These are phyloP conservation scores for Elaeis guineensis DNA, from an alignment of 176 grass and related monocot species.

Conservation along the genomic window DNA sequence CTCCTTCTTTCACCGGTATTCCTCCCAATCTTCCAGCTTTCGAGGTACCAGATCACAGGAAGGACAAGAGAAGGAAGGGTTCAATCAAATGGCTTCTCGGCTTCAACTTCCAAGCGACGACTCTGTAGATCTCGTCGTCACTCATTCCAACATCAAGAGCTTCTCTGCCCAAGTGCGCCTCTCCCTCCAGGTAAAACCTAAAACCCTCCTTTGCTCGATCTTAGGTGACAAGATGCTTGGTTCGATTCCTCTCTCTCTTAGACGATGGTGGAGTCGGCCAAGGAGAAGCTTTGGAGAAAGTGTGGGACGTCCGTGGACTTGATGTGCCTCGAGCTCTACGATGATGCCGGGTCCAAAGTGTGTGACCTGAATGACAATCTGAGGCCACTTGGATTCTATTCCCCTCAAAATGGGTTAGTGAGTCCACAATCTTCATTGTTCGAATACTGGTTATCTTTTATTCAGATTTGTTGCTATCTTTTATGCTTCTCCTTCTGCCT, in stretches of 20 bases:
- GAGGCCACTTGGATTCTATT: slow-evolving; percentile 59
- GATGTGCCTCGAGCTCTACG: slow-evolving; percentile 75
- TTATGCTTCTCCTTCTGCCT: background rate
- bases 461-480: background rate
- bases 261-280: slow-evolving; percentile 62
- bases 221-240: background rate
- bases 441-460: no score
- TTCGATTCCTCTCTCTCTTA: slow-evolving; percentile 1
- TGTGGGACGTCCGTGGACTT: slow-evolving; percentile 53
- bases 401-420: slow-evolving; percentile 51
- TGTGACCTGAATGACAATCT: slow-evolving; percentile 44
- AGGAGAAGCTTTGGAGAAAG: slow-evolving; percentile 94
- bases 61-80: no score
- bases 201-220: background rate
- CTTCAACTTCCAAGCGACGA: slow-evolving; percentile 65
- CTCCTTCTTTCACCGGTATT: no score
- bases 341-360: slow-evolving; percentile 65
- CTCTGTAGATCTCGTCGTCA: slow-evolving; percentile 52
- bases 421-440: background rate
- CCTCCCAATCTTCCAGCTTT: no score
- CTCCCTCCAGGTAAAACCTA: slow-evolving; percentile 43
- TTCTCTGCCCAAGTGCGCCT: slow-evolving; percentile 74
- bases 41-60: no score
- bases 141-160: slow-evolving; percentile 78
- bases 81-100: slow-evolving; percentile 30